Evolutionary conservation across 768 basidiomycete species (phyloP).

Genomic region (Guyanaporus albipodus): DNA sequence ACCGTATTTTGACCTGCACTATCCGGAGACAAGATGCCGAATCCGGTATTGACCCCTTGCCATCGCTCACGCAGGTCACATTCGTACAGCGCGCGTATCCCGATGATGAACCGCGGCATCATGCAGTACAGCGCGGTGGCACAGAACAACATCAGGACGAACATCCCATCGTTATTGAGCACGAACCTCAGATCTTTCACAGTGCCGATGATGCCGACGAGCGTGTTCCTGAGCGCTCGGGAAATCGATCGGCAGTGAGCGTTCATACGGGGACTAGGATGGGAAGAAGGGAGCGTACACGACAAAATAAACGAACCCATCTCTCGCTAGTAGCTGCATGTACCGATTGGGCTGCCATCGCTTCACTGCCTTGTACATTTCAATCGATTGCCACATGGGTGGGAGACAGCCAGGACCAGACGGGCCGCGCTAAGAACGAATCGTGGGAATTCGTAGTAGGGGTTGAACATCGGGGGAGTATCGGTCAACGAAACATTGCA

Average conservation of each 20-base stretch:
- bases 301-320: slow-evolving; percentile 8
- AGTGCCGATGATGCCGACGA: not conserved
- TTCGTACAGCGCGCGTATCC: not conserved
- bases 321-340: not conserved
- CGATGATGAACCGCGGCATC: slow-evolving; percentile 1
- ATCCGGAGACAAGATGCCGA: not conserved
- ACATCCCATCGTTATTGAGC: too few species aligned
- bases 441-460: not conserved
- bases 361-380: not conserved
- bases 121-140: not conserved
- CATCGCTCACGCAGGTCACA: not conserved
- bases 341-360: not conserved
- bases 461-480: not conserved
- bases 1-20: not conserved
- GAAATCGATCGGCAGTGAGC: not conserved
- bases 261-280: too few species aligned
- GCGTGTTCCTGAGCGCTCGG: not conserved
- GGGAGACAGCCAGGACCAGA: not conserved
- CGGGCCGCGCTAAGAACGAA: not conserved
- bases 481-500: not conserved
- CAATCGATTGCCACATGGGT: not conserved
- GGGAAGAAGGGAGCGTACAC: slow-evolving; percentile 24
- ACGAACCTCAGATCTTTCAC: too few species aligned
- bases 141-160: not conserved
- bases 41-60: not conserved